Conservation (phyloP, 805 yeast genomes). For the Myxozyma sirexii region DNA sequence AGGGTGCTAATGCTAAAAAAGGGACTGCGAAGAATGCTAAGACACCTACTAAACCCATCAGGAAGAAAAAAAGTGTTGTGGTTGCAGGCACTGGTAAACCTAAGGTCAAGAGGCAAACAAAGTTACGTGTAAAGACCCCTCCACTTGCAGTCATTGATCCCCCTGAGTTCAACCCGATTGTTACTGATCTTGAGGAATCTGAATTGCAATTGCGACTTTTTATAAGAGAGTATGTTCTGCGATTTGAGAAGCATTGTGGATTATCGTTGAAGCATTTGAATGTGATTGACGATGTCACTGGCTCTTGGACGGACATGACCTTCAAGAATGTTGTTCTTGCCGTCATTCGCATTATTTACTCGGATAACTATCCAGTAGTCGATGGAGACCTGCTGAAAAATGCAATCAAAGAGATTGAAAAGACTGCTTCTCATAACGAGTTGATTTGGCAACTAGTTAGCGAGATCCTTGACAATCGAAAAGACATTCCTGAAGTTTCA, state of each 20-base stretch:
- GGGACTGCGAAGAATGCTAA: conserved; percentile 3
- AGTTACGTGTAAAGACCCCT: conserved; percentile 17
- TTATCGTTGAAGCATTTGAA: conserved; percentile 42
- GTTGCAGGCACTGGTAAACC: neutral
- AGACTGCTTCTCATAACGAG: conserved; percentile 41
- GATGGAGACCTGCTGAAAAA: conserved; percentile 33
- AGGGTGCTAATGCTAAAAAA: conserved; percentile 4
- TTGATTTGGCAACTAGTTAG: conserved; percentile 41
- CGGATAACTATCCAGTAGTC: conserved; percentile 40
- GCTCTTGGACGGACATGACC: conserved; percentile 44
- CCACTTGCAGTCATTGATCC: conserved; percentile 30
- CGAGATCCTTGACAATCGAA: conserved; percentile 24
- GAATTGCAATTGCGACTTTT: conserved; percentile 42
- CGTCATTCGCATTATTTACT: conserved; percentile 40
- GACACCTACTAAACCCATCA: neutral
- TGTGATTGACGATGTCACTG: conserved; percentile 43
- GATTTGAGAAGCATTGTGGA: conserved; percentile 45
- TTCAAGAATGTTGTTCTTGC: conserved; percentile 42
- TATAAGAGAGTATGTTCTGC: conserved; percentile 44
- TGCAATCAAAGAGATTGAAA: conserved; percentile 41
- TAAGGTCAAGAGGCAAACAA: conserved; percentile 15
- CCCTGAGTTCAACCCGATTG: conserved; percentile 39
- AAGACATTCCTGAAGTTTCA: neutral
- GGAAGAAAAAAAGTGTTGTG: conserved; percentile 1
- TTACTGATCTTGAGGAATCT: conserved; percentile 36